Conservation (phyloP, 202 grass and related monocot genomes). For the Bolboschoenoplectus hybrid region DNA sequence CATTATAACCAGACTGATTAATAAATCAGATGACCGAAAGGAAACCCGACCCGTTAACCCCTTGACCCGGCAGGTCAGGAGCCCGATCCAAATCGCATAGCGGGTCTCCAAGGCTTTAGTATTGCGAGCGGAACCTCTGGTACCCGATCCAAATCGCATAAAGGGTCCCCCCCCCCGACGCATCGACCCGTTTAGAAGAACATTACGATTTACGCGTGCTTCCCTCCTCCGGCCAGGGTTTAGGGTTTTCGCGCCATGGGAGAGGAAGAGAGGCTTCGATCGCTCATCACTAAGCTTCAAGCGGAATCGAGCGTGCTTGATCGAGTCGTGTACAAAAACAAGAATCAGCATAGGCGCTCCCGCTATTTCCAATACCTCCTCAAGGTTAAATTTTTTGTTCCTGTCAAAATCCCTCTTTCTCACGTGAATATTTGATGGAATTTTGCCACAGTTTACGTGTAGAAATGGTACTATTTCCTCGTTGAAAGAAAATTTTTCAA, state of each 20-base stretch:
- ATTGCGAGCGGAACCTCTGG: too few relatives aligned
- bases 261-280: slow-evolving; percentile 52
- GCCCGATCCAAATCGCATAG: too few relatives aligned
- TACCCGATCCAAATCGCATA: too few relatives aligned
- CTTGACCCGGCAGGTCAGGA: too few relatives aligned
- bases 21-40: too few relatives aligned
- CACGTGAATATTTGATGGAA: not conserved
- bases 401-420: not conserved
- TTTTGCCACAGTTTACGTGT: not conserved
- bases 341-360: slow-evolving; percentile 73
- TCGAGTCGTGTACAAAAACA: slow-evolving; percentile 86
- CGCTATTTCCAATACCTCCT: slow-evolving; percentile 87
- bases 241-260: slow-evolving; percentile 15
- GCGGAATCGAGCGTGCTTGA: slow-evolving; percentile 67
- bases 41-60: too few relatives aligned
- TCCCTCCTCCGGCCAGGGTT: not conserved
- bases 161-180: too few relatives aligned
- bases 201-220: too few relatives aligned
- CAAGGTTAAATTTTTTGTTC: slow-evolving; percentile 46
- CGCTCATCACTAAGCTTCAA: slow-evolving; percentile 58
- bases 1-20: too few relatives aligned
- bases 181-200: too few relatives aligned
- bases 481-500: not conserved
- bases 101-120: too few relatives aligned
- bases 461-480: not conserved